These are phyloP conservation scores for Xylaria grammica DNA, from an alignment of 495 filamentous ascomycete genomes.

Conservation along the genomic window DNA sequence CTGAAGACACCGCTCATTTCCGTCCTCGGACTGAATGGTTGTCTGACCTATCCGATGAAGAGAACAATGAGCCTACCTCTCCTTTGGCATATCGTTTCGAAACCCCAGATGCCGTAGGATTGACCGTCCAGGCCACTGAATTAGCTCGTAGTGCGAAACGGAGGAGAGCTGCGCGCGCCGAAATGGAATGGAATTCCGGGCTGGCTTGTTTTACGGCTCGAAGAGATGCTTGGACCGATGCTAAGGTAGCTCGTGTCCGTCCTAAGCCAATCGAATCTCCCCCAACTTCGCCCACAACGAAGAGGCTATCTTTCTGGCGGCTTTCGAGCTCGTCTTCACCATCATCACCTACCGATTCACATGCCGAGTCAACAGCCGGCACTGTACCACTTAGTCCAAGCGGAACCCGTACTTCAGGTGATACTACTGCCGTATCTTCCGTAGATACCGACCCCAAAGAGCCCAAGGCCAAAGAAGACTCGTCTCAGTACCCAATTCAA, in stretches of 20 bases:
- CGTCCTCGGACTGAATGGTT: conserved; percentile 52
- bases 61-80: conserved; percentile 31
- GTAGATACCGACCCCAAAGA: conserved; percentile 33
- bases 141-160: conserved; percentile 60
- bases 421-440: conserved; percentile 32
- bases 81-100: conserved; percentile 67
- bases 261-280: conserved; percentile 39
- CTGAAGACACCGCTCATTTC: conserved; percentile 49
- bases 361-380: conserved; percentile 14
- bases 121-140: conserved; percentile 43
- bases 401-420: conserved; percentile 35
- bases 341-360: conserved; percentile 31
- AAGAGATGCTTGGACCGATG: conserved; percentile 89
- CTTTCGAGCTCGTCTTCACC: conserved; percentile 32
- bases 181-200: conserved; percentile 84
- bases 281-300: conserved; percentile 40
- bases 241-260: conserved; percentile 53
- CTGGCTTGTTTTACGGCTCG: conserved; percentile 74
- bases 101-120: conserved; percentile 63
- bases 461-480: conserved; percentile 25
- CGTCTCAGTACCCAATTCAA: conserved; percentile 43
- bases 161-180: conserved; percentile 68
- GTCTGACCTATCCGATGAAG: conserved; percentile 52
- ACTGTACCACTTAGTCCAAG: conserved; percentile 31
- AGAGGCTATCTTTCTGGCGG: conserved; percentile 40